Evolutionary conservation across 139 green algal genomes (phyloP), one percentile per base, ranked within the genome.

Genomic region (Astrephomene gubernaculifera): DNA sequence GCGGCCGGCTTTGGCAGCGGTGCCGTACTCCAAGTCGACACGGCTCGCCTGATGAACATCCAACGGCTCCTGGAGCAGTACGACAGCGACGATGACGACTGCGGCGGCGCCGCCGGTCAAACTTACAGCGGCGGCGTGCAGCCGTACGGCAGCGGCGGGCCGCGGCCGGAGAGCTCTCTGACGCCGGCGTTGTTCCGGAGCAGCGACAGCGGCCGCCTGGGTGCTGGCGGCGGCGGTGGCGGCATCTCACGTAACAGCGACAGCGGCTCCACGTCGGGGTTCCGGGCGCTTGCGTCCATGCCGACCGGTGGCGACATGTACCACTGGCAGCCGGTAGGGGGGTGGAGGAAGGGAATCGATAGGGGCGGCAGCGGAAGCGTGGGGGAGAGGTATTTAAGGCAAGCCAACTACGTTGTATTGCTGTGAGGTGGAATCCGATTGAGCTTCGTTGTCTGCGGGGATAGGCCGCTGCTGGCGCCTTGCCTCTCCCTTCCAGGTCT

Each of bases 271-370:
- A 33, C 22, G 0, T 67, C 72, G 54, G 74, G 76, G 60, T 60
- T 83, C 41, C 60, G 76, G 12, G 31, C 31, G 39, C 39, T 83
- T n/a, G 41, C 41, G 31, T 54, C 76, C 35, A 29, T 83, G 22
- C 60, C 60, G 43, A 53, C 45, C 14, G 22, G 61, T 29, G 64
- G 64, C 24, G 76, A 83, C 57, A 70, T 83, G 76, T 36, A 71
- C 35, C n/a, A 49, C 27, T 83, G 76, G 76, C 36, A 54, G 76
- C 76, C 76, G 76, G 76, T 83, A 60, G n/a, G n/a, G n/a, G n/a
- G n/a, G n/a, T n/a, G n/a, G n/a, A n/a, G n/a, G n/a, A n/a, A n/a
- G n/a, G n/a, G n/a, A n/a, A n/a, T n/a, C n/a, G n/a, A n/a, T n/a
- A n/a, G n/a, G n/a, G n/a, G n/a, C n/a, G n/a, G n/a, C n/a, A n/a